Evolutionary conservation across 1,284 basidiomycete species (phyloP), one percentile per base, ranked within the genome.

Genomic region (Trichosporon sp.): DNA sequence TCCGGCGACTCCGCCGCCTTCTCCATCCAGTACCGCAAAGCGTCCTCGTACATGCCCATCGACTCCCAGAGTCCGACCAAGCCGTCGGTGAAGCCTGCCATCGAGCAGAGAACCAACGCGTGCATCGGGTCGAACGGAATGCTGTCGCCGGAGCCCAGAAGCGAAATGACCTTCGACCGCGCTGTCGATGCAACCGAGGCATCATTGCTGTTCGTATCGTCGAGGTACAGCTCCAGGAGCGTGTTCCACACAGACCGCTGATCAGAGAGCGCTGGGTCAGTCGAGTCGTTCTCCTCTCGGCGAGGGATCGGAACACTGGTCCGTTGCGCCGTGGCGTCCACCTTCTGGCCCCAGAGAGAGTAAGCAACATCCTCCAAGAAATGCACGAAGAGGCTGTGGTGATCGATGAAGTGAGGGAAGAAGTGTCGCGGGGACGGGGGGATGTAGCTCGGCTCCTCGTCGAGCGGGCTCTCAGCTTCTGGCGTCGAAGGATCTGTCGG

Each of bases 231-330:
- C 83, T 99, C 96, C 65, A 99, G 85, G 1, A 99, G 85, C 1
- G 96, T 98, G 82, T 97, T 98, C 95, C 96, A 98, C 13, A 98
- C 90, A 0, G 93, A 91, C 12, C 88, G 86, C 79, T 96, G 93
- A 78, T 97, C 93, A 0, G 70, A 66, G 15, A 82, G 60, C 0
- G 91, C 89, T 3, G 87, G 86, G 34, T 87, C 86, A 5, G 76
- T 75, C 3, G 70, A 56, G 11, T 72, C 72, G 23, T 67, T 73
- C 23, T 68, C 70, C 11, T 68, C 65, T 6, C 66, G 70, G 34
- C 51, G 56, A 8, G 67, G 66, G 9, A 62, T 47, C 9, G 66
- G 68, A 42, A 34, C 47, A 12, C 32, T 53, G 6, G 32, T 56
- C 9, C 53, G 47, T 21, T 53, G 60, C 1, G 67, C 65, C 7